Evolutionary conservation across 2,329 filamentous ascomycete genomes (phyloP).

Genomic region (Aureobasidium musti): DNA sequence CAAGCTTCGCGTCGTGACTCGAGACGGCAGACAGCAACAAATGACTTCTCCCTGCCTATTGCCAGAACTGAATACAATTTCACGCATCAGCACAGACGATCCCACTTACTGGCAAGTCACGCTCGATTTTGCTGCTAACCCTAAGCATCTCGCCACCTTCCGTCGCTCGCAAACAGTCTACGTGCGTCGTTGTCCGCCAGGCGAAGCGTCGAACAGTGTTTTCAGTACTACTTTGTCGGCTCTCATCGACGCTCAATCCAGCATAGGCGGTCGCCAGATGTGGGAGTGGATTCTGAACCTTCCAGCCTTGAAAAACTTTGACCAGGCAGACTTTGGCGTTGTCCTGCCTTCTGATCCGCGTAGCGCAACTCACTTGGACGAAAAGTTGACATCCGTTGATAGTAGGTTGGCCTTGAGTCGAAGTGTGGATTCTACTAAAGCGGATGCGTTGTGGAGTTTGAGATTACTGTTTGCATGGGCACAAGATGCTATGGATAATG

Average conservation of each 20-base stretch:
- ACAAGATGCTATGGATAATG: conserved; percentile 46
- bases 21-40: conserved; percentile 35
- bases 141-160: conserved; percentile 65
- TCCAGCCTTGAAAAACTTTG: conserved; percentile 52
- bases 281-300: conserved; percentile 76
- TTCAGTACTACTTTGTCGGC: conserved; percentile 76
- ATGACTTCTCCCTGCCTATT: conserved; percentile 60
- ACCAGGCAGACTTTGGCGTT: conserved; percentile 64
- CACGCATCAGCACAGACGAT: conserved; percentile 62
- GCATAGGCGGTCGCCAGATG: conserved; percentile 45
- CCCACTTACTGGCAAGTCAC: conserved; percentile 79
- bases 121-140: conserved; percentile 69
- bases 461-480: conserved; percentile 67
- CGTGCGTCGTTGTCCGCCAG: conserved; percentile 64
- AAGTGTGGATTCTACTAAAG: conserved; percentile 46
- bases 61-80: conserved; percentile 65
- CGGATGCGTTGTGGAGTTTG: conserved; percentile 64
- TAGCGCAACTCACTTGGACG: conserved; percentile 54
- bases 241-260: conserved; percentile 61
- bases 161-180: conserved; percentile 69
- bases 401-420: conserved; percentile 64
- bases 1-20: conserved; percentile 34
- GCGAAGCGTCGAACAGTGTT: conserved; percentile 53
- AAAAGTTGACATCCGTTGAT: conserved; percentile 66
- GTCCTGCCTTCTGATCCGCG: conserved; percentile 45